These are phyloP conservation scores for Stachybotrys elegans DNA, from an alignment of 2,329 filamentous ascomycete genomes.

Conservation along the genomic window DNA sequence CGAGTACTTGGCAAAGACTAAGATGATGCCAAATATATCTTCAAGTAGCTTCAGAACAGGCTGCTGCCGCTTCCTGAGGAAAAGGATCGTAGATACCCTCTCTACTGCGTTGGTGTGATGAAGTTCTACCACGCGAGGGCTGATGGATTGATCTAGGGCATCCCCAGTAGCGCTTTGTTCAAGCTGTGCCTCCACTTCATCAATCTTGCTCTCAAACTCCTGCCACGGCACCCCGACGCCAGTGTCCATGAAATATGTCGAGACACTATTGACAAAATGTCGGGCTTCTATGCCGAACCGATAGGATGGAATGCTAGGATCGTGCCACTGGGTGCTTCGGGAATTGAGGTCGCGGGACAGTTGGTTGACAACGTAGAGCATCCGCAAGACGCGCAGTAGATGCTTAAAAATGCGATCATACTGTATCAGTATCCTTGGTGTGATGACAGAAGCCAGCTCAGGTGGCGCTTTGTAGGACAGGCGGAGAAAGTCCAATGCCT, in stretches of 20 bases:
- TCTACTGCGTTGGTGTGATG: constrained; percentile 72
- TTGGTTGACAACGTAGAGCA: constrained; percentile 69
- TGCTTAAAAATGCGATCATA: constrained; percentile 85
- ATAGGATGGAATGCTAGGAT: constrained; percentile 34
- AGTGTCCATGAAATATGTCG: constrained; percentile 74
- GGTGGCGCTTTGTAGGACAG: constrained; percentile 76
- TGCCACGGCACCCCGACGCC: constrained; percentile 72
- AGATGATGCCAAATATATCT: constrained; percentile 67
- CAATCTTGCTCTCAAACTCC: constrained; percentile 61
- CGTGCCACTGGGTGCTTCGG: constrained; percentile 26
- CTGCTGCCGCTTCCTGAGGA: constrained; percentile 70
- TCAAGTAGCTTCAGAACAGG: constrained; percentile 70
- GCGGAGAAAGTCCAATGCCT: constrained; percentile 89
- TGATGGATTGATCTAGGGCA: constrained; percentile 29
- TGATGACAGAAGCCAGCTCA: constrained; percentile 69
- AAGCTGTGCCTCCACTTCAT: constrained; percentile 56
- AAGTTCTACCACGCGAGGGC: constrained; percentile 61
- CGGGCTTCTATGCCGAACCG: constrained; percentile 72
- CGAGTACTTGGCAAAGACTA: constrained; percentile 60
- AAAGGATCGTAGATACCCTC: constrained; percentile 65
- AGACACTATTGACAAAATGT: constrained; percentile 70
- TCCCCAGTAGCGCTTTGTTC: constrained; percentile 33
- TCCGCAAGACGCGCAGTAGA: constrained; percentile 69
- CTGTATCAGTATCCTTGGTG: constrained; percentile 62
- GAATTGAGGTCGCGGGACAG: constrained; percentile 54